These are phyloP conservation scores for Penicillium bialowiezense DNA, from an alignment of 495 filamentous ascomycete species.

Conservation along the genomic window DNA sequence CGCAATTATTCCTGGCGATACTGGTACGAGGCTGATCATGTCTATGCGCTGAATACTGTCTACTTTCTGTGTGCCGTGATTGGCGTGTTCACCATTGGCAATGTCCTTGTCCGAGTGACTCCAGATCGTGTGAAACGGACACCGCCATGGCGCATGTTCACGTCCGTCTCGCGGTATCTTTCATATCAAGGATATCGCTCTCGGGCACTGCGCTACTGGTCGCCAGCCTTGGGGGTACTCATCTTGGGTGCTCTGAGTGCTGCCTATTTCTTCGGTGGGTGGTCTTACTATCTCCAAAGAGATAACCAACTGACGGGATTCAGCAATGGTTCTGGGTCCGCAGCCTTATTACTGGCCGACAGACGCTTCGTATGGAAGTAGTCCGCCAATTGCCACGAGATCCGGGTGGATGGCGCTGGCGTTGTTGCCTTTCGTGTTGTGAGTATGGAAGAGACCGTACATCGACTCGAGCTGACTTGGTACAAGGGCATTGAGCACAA, in stretches of 20 bases:
- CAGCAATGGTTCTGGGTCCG: constrained; percentile 49
- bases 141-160: constrained; percentile 19
- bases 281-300: too few relatives aligned
- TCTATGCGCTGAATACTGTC: constrained; percentile 49
- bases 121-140: constrained; percentile 23
- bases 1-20: constrained; percentile 44
- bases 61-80: constrained; percentile 49
- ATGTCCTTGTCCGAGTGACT: constrained; percentile 18
- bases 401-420: constrained; percentile 53
- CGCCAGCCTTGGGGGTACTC: constrained; percentile 21
- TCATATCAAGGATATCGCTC: constrained; percentile 23
- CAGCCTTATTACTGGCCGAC: constrained; percentile 60
- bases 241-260: constrained; percentile 19
- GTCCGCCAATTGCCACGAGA: constrained; percentile 51
- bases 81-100: constrained; percentile 41
- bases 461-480: not conserved
- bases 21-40: constrained; percentile 53
- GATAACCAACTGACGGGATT: too few relatives aligned
- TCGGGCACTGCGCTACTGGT: constrained; percentile 20
- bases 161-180: constrained; percentile 22
- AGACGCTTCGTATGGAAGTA: constrained; percentile 43
- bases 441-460: constrained; percentile 17
- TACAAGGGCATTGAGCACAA: constrained; percentile 28
- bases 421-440: constrained; percentile 50
- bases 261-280: constrained; percentile 31